Evolutionary conservation across 2,329 filamentous ascomycete species (phyloP), one percentile per base, ranked within the genome.

Genomic region (Colletotrichum trifolii): DNA sequence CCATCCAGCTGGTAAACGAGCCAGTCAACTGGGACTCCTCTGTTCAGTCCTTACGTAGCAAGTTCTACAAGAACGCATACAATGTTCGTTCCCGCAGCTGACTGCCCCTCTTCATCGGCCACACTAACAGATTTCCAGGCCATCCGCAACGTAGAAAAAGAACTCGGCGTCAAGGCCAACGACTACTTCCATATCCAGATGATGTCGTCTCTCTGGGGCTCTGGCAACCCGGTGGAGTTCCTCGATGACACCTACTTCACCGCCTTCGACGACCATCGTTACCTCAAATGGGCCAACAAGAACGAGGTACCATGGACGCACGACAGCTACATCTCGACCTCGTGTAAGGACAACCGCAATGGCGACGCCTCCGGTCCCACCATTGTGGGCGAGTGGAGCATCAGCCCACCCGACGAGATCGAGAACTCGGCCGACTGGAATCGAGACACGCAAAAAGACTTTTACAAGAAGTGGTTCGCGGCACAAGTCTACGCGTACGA

Each of bases 1-100:
- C 87, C 82, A 72, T 89, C 42, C 81, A 85, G 71, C 73, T 89
- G 11, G 76, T 88, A 58, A 89, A 89, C 69, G 87, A 89, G 71
- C 86, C 87, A 4, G 72, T 82, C 11, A 79, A 79, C 54, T 67
- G 67, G 45, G 73, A 79, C 53, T 69, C 73, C 10, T 70, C 69
- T 6, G 72, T 73, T 1, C 75, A 69, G 25, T 69, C 70, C 38
- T 64, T 85, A 72, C 71, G 77, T 9, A 73, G 74, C 13, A 73
- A 70, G 9, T 87, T 78, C 74, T 87, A 87, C 69, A 80, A 80
- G 4, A 77, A 77, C 11, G 84, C 83, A 3, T 69, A 72, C 35
- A 60, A 68, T 8, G 69, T 70, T 2, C 34, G 62, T 52, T 7
- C 1, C 6, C 25, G 25, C 25, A 5, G 5, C 5, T 2, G 5